A percentile compares a stretch with the other conserved stretches of the same genome.
Conservation (phyloP, 371 early-diverging fungal genomes). For the Circinella minor region DNA sequence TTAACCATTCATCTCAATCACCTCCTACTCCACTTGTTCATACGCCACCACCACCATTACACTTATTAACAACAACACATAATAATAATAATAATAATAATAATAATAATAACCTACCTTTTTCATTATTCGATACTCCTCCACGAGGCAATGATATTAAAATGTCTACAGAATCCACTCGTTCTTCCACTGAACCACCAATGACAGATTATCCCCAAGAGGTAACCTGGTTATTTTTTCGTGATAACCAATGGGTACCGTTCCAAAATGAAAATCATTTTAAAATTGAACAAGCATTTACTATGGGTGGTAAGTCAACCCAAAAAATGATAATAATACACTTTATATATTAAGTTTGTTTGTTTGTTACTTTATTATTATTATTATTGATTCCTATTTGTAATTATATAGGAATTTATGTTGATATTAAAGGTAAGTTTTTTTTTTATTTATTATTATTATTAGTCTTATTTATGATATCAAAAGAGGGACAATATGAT, state of each 20-base stretch:
- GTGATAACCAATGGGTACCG: conserved; percentile 54
- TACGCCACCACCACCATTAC: no score
- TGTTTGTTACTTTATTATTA: neutral
- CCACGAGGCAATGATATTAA: conserved; percentile 4
- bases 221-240: conserved; percentile 56
- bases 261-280: conserved; percentile 52
- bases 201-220: conserved; percentile 44
- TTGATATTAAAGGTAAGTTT: conserved; percentile 49
- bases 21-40: no score
- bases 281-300: conserved; percentile 57
- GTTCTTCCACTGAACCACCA: conserved; percentile 16
- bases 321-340: no score
- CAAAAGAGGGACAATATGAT: neutral
- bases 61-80: no score
- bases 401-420: conserved; percentile 44
- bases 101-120: neutral
- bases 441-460: neutral
- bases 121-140: conserved; percentile 1
- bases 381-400: neutral
- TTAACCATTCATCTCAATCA: no score
- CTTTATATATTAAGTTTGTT: neutral
- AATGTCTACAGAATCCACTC: neutral
- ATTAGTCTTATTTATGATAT: no score
- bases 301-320: conserved; percentile 46
- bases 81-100: no score